Evolutionary conservation across 352 stramenopile genomes (phyloP), one percentile per base, ranked within the genome.

Genomic region (Phytophthora sp.): DNA sequence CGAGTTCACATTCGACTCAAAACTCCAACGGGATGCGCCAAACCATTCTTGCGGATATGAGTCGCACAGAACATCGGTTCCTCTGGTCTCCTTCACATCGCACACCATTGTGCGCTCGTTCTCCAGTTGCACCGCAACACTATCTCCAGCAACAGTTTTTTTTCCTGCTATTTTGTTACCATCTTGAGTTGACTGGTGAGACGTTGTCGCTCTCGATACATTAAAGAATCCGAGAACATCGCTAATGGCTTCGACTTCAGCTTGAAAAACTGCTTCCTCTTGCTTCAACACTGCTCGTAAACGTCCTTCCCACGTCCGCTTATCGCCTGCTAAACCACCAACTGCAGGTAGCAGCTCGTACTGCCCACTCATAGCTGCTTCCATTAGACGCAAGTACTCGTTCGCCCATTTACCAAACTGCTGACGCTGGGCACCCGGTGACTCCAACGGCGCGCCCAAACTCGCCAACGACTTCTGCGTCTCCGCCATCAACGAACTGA

Each of bases 251-350:
- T 77, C 56, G 21, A 82, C 66, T 18, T 62, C 31, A 2, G 27
- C 26, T n/a, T 67, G 52, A 42, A 87, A 83, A 13, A 32, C 27
- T 1, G 50, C 20, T 1, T 88, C 74, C 28, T 58, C 56, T 24
- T 69, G 20, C 0, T 62, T 64, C 12, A 87, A 44, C 4, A 72
- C 46, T 2, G 74, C 72, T 35, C 78, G 63, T 26, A 84, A 67
- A 15, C 48, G 69, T 30, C 62, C 44, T 38, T 77, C 58, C 39
- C 21, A 66, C 32, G 13, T 10, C 12, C 12, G 21, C 2, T 9
- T 1, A 42, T 2, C 12, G 21, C 23, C 13, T 13, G 43, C 35
- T 13, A 26, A 8, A 2, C 34, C 8, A 17, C 8, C 38, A 74
- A 79, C 34, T 43, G 37, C 57, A 43, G 17, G 20, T 2, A 62